Conservation (phyloP, 208 protist genomes). For the Leishmania lainsoni region DNA sequence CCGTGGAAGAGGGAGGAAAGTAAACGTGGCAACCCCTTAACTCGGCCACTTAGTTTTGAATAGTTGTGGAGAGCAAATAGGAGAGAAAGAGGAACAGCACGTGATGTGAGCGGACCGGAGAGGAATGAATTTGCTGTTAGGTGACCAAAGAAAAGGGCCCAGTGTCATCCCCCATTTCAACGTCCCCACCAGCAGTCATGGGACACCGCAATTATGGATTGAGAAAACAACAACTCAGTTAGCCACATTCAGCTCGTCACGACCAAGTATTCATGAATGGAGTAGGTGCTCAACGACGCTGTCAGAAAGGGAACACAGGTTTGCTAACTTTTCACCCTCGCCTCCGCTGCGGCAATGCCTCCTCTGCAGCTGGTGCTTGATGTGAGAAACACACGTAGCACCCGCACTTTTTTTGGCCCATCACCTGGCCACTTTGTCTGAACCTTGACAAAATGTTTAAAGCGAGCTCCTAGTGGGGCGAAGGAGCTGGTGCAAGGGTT, state of each 20-base stretch:
- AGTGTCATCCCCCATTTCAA: background rate
- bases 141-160: background rate
- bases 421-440: background rate
- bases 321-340: background rate
- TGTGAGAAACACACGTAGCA: background rate
- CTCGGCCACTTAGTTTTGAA: background rate
- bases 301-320: background rate
- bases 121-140: background rate
- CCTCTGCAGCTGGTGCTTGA: background rate
- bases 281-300: background rate
- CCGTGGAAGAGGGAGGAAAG: background rate
- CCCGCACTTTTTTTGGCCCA: background rate
- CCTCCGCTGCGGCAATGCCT: background rate
- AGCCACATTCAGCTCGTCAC: background rate
- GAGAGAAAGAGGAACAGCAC: background rate
- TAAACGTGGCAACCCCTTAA: background rate
- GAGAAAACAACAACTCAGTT: background rate
- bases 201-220: background rate
- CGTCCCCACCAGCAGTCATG: background rate
- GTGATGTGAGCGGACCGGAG: background rate
- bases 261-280: background rate
- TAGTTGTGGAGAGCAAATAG: background rate
- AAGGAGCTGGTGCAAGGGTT: background rate
- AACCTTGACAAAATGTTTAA: conserved; percentile 15
- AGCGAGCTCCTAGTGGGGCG: conserved; percentile 19